phyloP scores from a whole-genome alignment of 345 rosid genomes.

The Arabidopsis arenosa region DNA sequence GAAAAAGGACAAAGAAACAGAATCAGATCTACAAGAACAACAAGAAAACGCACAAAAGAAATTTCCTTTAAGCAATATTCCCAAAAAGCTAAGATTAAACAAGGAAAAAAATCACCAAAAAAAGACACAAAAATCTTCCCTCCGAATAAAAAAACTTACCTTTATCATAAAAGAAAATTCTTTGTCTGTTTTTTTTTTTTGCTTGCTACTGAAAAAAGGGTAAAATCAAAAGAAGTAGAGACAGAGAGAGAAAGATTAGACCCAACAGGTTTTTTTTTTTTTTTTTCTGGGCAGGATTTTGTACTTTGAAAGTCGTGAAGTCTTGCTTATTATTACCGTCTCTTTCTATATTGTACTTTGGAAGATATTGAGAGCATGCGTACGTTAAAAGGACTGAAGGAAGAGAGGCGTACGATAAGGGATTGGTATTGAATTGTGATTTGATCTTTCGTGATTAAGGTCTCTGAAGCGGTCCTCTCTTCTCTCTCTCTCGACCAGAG shows the following conservation, averaged over 20 bases:
- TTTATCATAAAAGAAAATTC: slow-evolving; percentile 26
- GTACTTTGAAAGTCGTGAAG: slow-evolving; percentile 31
- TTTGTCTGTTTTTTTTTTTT: slow-evolving; percentile 1
- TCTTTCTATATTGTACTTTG: slow-evolving; percentile 29
- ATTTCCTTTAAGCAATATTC: not conserved
- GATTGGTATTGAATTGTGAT: slow-evolving; percentile 16
- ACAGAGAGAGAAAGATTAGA: slow-evolving; percentile 14
- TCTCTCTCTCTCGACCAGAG: slow-evolving; percentile 25
- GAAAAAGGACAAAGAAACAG: not conserved
- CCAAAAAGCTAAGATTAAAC: slow-evolving; percentile 17
- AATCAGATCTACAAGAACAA: slow-evolving; percentile 43
- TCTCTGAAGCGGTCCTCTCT: slow-evolving; percentile 41
- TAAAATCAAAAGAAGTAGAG: not conserved
- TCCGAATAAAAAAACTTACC: slow-evolving; percentile 9
- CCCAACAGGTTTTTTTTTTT: not conserved
- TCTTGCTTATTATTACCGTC: slow-evolving; percentile 13
- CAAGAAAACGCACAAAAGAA: slow-evolving; percentile 2
- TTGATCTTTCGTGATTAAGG: slow-evolving; percentile 36
- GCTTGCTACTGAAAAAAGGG: not conserved
- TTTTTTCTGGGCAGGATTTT: not conserved
- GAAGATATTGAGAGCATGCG: slow-evolving; percentile 27
- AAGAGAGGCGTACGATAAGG: slow-evolving; percentile 43
- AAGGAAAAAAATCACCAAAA: slow-evolving; percentile 11
- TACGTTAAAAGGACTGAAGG: slow-evolving; percentile 30
- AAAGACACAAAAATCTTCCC: not conserved